Evolutionary conservation across 306 rosid genomes (phyloP).

Genomic region (Cucumis hystrix): DNA sequence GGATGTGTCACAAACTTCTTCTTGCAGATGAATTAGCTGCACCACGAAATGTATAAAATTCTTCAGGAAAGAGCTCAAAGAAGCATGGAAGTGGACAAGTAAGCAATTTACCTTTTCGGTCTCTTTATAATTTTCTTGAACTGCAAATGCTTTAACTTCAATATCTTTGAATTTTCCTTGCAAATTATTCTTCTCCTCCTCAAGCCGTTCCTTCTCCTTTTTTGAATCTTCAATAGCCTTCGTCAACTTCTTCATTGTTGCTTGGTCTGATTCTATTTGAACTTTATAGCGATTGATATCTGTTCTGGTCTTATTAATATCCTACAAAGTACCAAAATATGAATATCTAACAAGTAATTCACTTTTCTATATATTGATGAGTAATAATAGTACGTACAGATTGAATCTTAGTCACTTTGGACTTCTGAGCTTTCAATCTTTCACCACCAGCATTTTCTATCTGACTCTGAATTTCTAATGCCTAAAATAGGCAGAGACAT

Average conservation of each 20-base stretch:
- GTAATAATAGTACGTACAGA: conserved; percentile 45
- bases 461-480: conserved; percentile 56
- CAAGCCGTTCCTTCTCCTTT: conserved; percentile 57
- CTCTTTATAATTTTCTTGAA: conserved; percentile 53
- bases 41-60: conserved; percentile 5
- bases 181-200: conserved; percentile 50
- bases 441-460: conserved; percentile 93
- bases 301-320: conserved; percentile 61
- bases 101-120: conserved; percentile 51
- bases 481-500: conserved; percentile 26
- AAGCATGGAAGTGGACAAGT: neutral
- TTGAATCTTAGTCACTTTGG: conserved; percentile 70
- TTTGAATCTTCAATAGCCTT: conserved; percentile 76
- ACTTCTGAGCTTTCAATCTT: conserved; percentile 64
- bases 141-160: conserved; percentile 70
- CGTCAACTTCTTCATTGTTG: conserved; percentile 64
- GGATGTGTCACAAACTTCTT: conserved; percentile 48
- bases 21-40: conserved; percentile 64
- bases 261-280: conserved; percentile 78
- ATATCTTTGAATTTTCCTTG: conserved; percentile 53
- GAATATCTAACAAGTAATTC: conserved; percentile 11
- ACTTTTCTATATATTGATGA: conserved; percentile 7
- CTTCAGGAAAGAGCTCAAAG: neutral
- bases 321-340: conserved; percentile 33
- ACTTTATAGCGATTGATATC: conserved; percentile 87